phyloP scores from a whole-genome alignment of 768 basidiomycete species.

The Amylocystis lapponica region DNA sequence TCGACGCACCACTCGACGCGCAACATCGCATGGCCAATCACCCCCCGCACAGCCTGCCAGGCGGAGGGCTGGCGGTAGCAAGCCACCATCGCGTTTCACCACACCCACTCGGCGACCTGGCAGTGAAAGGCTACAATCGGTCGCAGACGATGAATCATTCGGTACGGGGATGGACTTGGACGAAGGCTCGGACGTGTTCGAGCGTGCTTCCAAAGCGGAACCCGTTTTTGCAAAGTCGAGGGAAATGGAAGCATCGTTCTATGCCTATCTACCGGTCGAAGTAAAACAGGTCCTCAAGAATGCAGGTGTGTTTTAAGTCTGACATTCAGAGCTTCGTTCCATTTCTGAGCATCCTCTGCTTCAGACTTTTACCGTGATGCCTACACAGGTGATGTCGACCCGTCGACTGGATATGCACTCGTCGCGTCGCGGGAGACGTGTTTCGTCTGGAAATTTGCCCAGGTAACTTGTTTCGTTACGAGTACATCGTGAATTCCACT shows the following conservation, averaged over 20 bases:
- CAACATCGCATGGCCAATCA: constrained; percentile 21
- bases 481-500: constrained; percentile 1
- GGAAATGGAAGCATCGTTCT: constrained; percentile 60
- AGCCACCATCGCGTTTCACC: constrained; percentile 35
- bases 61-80: no score
- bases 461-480: constrained; percentile 29
- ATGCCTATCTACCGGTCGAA: constrained; percentile 66
- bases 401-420: constrained; percentile 66
- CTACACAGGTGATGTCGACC: constrained; percentile 69
- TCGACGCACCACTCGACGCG: constrained; percentile 36
- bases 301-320: constrained; percentile 45
- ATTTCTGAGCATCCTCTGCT: neutral
- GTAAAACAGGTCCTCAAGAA: constrained; percentile 65
- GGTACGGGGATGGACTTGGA: constrained; percentile 59
- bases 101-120: constrained; percentile 29
- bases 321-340: neutral
- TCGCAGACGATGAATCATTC: constrained; percentile 35
- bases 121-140: constrained; percentile 21
- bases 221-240: constrained; percentile 65
- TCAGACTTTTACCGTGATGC: constrained; percentile 64
- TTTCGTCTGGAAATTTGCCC: constrained; percentile 81
- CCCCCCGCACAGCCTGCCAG: constrained; percentile 17
- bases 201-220: constrained; percentile 32
- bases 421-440: constrained; percentile 68
- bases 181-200: constrained; percentile 35